Evolutionary conservation across 176 grass and related monocot species (phyloP).

Genomic region (Paspalum notatum): DNA sequence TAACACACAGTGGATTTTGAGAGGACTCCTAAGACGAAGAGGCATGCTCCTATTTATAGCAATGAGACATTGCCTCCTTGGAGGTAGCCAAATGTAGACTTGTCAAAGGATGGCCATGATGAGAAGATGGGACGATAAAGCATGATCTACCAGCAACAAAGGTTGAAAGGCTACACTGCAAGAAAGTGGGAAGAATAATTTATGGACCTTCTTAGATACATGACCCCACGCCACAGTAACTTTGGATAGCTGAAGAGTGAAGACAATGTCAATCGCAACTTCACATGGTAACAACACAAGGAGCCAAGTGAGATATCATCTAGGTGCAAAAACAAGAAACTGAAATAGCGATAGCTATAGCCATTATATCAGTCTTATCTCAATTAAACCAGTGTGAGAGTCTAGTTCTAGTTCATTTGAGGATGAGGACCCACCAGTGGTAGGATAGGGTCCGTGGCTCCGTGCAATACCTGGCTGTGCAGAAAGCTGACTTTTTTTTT

Average conservation of each 20-base stretch:
- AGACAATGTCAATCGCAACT: not conserved
- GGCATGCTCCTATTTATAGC: not conserved
- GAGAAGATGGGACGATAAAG: not conserved
- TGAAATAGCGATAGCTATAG: not conserved
- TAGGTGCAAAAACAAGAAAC: not conserved
- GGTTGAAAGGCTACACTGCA: not conserved
- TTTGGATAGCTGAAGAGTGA: not conserved
- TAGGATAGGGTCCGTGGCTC: not conserved
- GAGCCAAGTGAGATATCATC: not conserved
- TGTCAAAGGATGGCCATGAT: not conserved
- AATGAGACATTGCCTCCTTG: not conserved
- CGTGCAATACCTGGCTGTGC: not conserved
- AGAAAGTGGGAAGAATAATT: not conserved
- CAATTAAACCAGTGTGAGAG: not conserved
- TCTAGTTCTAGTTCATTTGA: not conserved
- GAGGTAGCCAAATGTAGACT: not conserved
- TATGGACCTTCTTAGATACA: not conserved
- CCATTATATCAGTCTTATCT: not conserved
- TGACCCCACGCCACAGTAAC: not conserved
- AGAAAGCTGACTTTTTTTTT: not conserved
- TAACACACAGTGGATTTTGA: not conserved
- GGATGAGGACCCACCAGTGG: not conserved
- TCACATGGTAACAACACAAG: not conserved
- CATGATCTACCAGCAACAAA: conserved; percentile 2
- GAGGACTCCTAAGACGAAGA: not conserved